Percentiles rank a stretch among this genome's conserved stretches.
Conservation (phyloP, 1,139 yeast genomes). For the Scheffersomyces stambukii region DNA sequence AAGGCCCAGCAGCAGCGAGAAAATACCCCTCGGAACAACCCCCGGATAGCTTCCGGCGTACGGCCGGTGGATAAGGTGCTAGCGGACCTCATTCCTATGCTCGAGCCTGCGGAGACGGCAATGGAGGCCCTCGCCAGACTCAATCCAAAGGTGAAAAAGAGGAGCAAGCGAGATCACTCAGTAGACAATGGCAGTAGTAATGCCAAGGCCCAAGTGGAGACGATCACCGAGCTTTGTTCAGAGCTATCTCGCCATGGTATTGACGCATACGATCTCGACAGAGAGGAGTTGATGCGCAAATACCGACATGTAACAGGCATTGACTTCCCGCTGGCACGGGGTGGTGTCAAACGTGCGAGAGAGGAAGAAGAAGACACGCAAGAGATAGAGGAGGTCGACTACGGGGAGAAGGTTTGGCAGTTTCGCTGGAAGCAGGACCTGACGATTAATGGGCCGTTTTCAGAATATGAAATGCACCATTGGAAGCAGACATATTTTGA, state of each 20-base stretch:
- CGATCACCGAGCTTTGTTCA: slow-evolving; percentile 51
- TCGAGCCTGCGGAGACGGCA: slow-evolving; percentile 64
- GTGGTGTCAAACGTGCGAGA: slow-evolving; percentile 13
- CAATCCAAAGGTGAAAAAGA: slow-evolving; percentile 21
- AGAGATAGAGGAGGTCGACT: slow-evolving; percentile 11
- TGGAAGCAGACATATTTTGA: slow-evolving; percentile 61
- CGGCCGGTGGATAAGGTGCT: slow-evolving; percentile 24
- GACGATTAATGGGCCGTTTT: slow-evolving; percentile 57
- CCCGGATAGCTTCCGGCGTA: slow-evolving; percentile 5
- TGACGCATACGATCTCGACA: slow-evolving; percentile 50
- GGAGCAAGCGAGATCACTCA: slow-evolving; percentile 9
- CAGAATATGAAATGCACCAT: slow-evolving; percentile 49
- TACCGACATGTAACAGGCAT: slow-evolving; percentile 50
- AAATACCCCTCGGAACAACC: too few relatives aligned
- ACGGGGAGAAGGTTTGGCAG: slow-evolving; percentile 49
- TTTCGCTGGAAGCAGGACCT: slow-evolving; percentile 56
- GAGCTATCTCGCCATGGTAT: slow-evolving; percentile 35
- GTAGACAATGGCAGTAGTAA: background rate
- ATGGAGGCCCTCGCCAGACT: slow-evolving; percentile 55
- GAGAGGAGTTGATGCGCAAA: slow-evolving; percentile 57
- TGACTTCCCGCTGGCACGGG: slow-evolving; percentile 14
- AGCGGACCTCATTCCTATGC: slow-evolving; percentile 28
- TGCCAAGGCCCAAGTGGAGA: slow-evolving; percentile 1
- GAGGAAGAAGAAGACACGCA: slow-evolving; percentile 16
- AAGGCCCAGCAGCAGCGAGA: slow-evolving; percentile 33